A percentile compares a stretch with the other conserved stretches of the same genome.
These are phyloP conservation scores for Fusarium floridanum DNA, from an alignment of 2,329 filamentous ascomycete genomes.

Conservation along the genomic window DNA sequence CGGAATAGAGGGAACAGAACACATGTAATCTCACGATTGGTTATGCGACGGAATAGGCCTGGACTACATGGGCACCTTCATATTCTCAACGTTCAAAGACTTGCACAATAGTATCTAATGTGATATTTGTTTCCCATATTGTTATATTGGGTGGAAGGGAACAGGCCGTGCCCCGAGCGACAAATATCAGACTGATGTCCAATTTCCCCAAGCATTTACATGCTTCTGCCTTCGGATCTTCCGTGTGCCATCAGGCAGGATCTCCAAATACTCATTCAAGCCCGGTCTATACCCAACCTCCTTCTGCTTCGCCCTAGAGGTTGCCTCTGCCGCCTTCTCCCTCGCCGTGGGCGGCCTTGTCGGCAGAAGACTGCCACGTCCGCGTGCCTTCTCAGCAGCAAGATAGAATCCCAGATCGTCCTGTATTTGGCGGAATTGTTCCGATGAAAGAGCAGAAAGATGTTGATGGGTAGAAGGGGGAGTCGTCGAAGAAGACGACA, in stretches of 20 bases:
- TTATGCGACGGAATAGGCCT: too few relatives aligned
- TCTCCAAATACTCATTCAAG: constrained; percentile 25
- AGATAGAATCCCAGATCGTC: constrained; percentile 30
- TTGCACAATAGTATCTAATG: background rate
- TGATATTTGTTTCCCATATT: background rate
- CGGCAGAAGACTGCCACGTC: constrained; percentile 1
- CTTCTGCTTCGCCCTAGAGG: constrained; percentile 16
- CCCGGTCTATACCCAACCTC: constrained; percentile 25
- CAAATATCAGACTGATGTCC: background rate
- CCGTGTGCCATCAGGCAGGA: constrained; percentile 24
- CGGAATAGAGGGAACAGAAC: too few relatives aligned
- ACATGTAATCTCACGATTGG: too few relatives aligned
- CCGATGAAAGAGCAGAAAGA: constrained; percentile 8
- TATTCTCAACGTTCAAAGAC: background rate
- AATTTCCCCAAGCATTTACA: constrained; percentile 1
- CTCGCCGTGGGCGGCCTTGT: constrained; percentile 13
- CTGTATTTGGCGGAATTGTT: constrained; percentile 23
- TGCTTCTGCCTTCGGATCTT: constrained; percentile 23
- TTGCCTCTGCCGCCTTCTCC: constrained; percentile 17
- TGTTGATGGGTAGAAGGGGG: background rate
- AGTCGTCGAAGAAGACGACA: background rate
- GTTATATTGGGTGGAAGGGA: background rate
- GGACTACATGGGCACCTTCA: background rate
- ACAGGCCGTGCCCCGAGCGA: background rate
- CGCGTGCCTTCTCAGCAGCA: constrained; percentile 19